Conservation (phyloP, 768 basidiomycete genomes). For the Mycena pura region DNA sequence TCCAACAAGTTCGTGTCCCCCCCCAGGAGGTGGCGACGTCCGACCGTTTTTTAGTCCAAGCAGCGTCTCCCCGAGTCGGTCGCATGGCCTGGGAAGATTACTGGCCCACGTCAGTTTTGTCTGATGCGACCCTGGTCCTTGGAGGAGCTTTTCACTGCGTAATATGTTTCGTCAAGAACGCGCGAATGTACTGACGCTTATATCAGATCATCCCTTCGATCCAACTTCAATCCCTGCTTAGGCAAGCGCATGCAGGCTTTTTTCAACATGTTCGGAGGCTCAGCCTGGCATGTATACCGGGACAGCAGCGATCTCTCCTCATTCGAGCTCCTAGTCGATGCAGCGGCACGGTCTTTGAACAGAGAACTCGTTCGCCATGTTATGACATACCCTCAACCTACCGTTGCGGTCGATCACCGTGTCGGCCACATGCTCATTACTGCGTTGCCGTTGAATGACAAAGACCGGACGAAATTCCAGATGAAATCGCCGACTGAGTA, state of each 20-base stretch:
- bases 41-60: constrained; percentile 1
- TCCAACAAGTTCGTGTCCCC: not conserved
- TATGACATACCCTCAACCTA: no score
- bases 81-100: not conserved
- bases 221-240: not conserved
- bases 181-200: not conserved
- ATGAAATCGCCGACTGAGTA: not conserved
- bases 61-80: not conserved
- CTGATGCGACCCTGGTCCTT: constrained; percentile 9
- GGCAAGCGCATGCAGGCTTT: not conserved
- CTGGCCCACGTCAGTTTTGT: not conserved
- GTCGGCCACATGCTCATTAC: constrained; percentile 9
- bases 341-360: no score
- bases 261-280: constrained; percentile 10
- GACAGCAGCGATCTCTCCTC: not conserved
- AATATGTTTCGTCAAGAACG: not conserved
- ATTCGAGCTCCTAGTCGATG: not conserved
- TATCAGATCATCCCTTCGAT: constrained; percentile 5
- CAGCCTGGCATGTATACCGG: constrained; percentile 5
- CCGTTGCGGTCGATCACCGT: not conserved
- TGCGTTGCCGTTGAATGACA: not conserved
- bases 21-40: not conserved
- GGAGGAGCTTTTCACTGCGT: constrained; percentile 1
- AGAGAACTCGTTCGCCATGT: no score
- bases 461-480: constrained; percentile 1